A percentile compares a stretch with the other conserved stretches of the same genome.
phyloP scores from a whole-genome alignment of 805 yeast genomes.

The Starmera amethionina region DNA sequence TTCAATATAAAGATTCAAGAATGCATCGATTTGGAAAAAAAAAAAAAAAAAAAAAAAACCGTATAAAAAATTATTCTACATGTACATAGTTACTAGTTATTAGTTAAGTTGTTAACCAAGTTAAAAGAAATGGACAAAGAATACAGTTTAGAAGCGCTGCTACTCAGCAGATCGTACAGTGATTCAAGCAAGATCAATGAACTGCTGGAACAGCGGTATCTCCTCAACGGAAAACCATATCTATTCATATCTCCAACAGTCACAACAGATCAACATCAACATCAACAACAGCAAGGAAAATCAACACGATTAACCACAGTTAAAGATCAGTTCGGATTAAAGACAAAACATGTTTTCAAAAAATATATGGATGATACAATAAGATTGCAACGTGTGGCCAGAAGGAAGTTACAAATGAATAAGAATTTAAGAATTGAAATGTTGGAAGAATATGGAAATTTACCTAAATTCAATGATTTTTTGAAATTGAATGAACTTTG shows the following conservation, averaged over 20 bases:
- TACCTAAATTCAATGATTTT: slow-evolving; percentile 41
- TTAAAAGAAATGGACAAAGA: slow-evolving; percentile 11
- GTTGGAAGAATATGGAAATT: slow-evolving; percentile 13
- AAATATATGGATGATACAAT: slow-evolving; percentile 16
- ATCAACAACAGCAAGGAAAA: slow-evolving; percentile 8
- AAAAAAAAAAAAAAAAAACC: neutral
- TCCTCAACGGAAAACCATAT: slow-evolving; percentile 17
- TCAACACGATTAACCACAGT: neutral
- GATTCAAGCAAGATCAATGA: slow-evolving; percentile 17
- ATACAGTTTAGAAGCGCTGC: slow-evolving; percentile 13
- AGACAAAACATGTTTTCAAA: slow-evolving; percentile 22
- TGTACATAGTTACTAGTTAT: too few relatives aligned
- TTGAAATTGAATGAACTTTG: slow-evolving; percentile 53
- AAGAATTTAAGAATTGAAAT: slow-evolving; percentile 12
- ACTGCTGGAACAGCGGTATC: slow-evolving; percentile 25
- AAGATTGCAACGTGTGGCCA: slow-evolving; percentile 4
- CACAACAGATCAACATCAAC: slow-evolving; percentile 8
- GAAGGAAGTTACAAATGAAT: slow-evolving; percentile 14
- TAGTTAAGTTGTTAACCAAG: too few relatives aligned
- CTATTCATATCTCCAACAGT: slow-evolving; percentile 23
- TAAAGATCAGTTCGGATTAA: slow-evolving; percentile 17
- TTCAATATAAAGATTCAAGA: too few relatives aligned
- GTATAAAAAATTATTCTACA: neutral
- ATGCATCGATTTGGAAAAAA: neutral
- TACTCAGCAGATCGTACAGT: slow-evolving; percentile 12